Conservation (phyloP, 2,329 filamentous ascomycete species). For the Macrophomina tecta region DNA sequence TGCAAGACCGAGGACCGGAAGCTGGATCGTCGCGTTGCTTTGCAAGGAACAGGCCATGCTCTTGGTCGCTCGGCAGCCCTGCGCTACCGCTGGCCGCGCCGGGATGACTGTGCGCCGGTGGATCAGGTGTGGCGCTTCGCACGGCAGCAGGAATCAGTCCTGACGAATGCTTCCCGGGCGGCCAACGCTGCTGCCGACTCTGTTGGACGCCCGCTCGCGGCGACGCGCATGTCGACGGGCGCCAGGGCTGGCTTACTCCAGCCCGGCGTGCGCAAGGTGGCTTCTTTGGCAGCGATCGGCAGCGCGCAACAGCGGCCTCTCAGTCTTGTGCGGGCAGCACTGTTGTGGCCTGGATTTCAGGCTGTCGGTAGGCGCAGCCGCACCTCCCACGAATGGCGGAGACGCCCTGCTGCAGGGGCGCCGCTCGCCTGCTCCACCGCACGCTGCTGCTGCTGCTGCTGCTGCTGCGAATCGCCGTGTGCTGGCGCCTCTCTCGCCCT, state of each 20-base stretch:
- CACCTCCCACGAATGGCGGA: constrained; percentile 16
- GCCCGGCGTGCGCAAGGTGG: not conserved
- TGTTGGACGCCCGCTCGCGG: constrained; percentile 16
- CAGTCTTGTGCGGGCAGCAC: constrained; percentile 16
- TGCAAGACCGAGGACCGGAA: constrained; percentile 22
- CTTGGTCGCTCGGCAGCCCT: constrained; percentile 4
- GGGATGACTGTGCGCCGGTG: constrained; percentile 25
- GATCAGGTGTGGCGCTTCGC: constrained; percentile 25
- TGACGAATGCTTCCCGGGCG: constrained; percentile 17
- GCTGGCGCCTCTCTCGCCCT: constrained; percentile 10
- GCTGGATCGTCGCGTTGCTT: constrained; percentile 9
- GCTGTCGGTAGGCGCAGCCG: constrained; percentile 18
- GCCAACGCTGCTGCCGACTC: not conserved
- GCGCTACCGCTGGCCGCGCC: constrained; percentile 20
- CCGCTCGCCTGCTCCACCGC: constrained; percentile 23
- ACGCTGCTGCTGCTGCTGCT: not conserved
- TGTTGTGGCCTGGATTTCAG: constrained; percentile 21
- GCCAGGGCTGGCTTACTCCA: constrained; percentile 18
- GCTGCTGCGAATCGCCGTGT: constrained; percentile 11
- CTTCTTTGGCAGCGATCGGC: constrained; percentile 18
- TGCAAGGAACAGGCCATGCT: constrained; percentile 23
- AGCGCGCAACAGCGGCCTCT: not conserved
- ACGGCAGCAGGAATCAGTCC: constrained; percentile 18
- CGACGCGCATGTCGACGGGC: constrained; percentile 18
- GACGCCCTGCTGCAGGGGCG: constrained; percentile 19